A percentile compares a stretch with the other conserved stretches of the same genome.
These are phyloP conservation scores for Tetradesmus obliquus DNA, from an alignment of 139 green algal genomes.

Conservation along the genomic window DNA sequence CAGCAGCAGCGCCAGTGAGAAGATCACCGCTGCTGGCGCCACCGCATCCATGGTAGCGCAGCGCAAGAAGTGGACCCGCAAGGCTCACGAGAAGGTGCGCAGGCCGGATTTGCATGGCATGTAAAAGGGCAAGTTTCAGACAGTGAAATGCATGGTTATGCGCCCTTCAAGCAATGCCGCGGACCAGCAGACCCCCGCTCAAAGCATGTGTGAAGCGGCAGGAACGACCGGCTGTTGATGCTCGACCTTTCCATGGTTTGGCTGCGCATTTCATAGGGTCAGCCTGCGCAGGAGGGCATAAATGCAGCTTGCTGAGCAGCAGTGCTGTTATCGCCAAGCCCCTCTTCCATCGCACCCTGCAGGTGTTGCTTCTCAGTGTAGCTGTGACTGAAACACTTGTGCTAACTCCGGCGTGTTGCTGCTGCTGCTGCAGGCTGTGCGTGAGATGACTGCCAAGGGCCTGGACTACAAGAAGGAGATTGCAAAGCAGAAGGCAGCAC, in stretches of 20 bases:
- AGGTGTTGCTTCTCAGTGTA: background rate
- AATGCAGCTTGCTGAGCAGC: too few species aligned
- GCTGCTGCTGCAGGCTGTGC: slow-evolving; percentile 2
- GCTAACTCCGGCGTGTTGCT: background rate
- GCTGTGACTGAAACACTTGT: background rate
- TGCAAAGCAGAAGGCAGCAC: slow-evolving; percentile 54
- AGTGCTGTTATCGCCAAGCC: too few species aligned
- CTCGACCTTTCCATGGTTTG: too few species aligned
- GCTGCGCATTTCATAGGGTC: too few species aligned
- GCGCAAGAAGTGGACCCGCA: slow-evolving; percentile 85
- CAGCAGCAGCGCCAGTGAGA: slow-evolving; percentile 79
- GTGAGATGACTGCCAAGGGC: slow-evolving; percentile 45
- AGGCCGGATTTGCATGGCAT: too few species aligned
- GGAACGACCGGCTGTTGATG: too few species aligned
- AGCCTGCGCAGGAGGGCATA: too few species aligned
- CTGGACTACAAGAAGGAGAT: slow-evolving; percentile 63
- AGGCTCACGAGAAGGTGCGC: slow-evolving; percentile 61
- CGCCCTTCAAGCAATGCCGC: too few species aligned
- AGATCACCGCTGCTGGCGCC: slow-evolving; percentile 92
- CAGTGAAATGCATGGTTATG: too few species aligned
- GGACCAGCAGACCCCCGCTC: background rate
- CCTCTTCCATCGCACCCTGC: too few species aligned
- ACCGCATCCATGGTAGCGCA: slow-evolving; percentile 66
- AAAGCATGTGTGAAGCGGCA: too few species aligned
- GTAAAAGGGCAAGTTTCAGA: too few species aligned